Conservation (phyloP, 2,329 filamentous ascomycete species). For the Phialophora tarda region DNA sequence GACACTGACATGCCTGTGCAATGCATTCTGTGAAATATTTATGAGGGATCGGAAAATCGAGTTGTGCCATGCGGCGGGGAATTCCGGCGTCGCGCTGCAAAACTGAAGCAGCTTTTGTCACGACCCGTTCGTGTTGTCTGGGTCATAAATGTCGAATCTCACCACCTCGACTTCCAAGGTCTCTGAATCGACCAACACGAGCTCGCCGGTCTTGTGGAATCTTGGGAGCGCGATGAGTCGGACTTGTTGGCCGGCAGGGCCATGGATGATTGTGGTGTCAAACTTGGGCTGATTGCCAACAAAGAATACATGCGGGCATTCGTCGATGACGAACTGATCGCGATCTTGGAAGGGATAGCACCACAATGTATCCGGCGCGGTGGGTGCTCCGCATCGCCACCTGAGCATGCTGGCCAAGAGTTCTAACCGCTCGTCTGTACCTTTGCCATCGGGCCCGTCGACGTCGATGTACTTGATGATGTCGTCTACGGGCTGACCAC, state of each 20-base stretch:
- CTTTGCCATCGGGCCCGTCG: conserved; percentile 38
- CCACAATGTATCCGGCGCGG: conserved; percentile 95
- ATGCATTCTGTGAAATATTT: neutral
- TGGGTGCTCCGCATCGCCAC: conserved; percentile 90
- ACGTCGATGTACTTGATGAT: conserved; percentile 84
- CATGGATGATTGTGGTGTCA: conserved; percentile 71
- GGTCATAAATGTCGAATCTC: conserved; percentile 57
- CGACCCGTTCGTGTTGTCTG: conserved; percentile 19
- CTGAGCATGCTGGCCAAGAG: conserved; percentile 95
- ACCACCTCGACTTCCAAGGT: conserved; percentile 78
- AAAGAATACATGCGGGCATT: conserved; percentile 90
- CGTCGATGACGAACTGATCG: conserved; percentile 85
- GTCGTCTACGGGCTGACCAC: conserved; percentile 92
- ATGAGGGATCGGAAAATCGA: neutral
- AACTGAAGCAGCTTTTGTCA: conserved; percentile 2
- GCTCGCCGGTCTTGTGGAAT: conserved; percentile 76
- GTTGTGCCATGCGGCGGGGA: conserved; percentile 6
- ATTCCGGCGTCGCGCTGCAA: neutral
- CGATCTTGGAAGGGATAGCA: conserved; percentile 95
- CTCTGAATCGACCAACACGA: conserved; percentile 85
- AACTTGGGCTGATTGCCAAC: conserved; percentile 83
- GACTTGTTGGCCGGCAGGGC: conserved; percentile 68
- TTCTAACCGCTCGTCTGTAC: conserved; percentile 66
- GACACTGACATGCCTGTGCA: neutral
- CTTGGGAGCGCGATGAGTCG: conserved; percentile 81